Percentiles rank a stretch among this genome's conserved stretches.
Conservation (phyloP, 2,329 filamentous ascomycete species). For the Phyllosticta citriasiana region DNA sequence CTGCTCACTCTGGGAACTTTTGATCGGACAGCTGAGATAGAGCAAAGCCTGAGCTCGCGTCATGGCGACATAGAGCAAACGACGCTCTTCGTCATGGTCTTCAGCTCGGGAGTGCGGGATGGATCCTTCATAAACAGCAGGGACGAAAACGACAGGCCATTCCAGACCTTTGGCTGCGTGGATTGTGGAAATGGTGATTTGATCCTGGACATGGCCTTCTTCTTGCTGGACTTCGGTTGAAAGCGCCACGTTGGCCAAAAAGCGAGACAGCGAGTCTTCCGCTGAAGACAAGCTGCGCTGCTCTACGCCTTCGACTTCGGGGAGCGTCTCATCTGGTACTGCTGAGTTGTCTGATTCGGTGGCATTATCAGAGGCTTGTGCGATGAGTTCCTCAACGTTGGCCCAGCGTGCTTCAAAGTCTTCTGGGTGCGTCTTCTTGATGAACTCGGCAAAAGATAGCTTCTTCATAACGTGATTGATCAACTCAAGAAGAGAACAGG, state of each 20-base stretch:
- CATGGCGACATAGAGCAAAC: conserved; percentile 92
- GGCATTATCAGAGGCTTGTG: conserved; percentile 63
- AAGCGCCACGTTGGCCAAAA: conserved; percentile 84
- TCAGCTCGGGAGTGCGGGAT: conserved; percentile 84
- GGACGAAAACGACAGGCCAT: conserved; percentile 92
- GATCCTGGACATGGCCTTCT: conserved; percentile 44
- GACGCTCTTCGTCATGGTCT: conserved; percentile 75
- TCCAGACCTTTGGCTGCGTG: conserved; percentile 93
- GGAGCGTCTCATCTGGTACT: conserved; percentile 41
- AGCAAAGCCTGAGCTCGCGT: conserved; percentile 79
- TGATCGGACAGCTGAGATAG: conserved; percentile 72
- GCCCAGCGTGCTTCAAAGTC: conserved; percentile 73
- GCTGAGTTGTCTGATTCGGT: conserved; percentile 31
- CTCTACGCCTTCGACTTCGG: conserved; percentile 60
- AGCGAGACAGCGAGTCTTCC: conserved; percentile 61
- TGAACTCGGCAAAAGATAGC: conserved; percentile 62
- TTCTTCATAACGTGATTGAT: conserved; percentile 52
- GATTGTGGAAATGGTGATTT: conserved; percentile 89
- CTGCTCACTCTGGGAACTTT: conserved; percentile 51
- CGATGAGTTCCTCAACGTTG: conserved; percentile 82
- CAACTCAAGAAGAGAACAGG: conserved; percentile 34
- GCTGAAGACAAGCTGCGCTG: conserved; percentile 43
- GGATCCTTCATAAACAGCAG: conserved; percentile 78
- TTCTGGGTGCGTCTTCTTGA: conserved; percentile 61
- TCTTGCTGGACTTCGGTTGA: conserved; percentile 65